phyloP scores from a whole-genome alignment of 257 asterid genomes.

The Solanum dulcamara region DNA sequence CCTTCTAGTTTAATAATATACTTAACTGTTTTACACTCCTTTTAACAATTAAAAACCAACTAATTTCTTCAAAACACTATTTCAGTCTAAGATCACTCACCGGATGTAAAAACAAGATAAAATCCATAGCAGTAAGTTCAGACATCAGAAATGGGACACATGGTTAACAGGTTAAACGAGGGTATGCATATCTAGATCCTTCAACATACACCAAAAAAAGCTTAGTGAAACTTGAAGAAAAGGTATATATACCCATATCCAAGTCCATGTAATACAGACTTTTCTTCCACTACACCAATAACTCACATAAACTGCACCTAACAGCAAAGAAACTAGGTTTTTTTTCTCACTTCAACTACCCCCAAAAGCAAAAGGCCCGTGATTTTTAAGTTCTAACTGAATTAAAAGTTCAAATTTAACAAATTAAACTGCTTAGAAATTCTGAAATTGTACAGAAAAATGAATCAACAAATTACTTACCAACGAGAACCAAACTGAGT shows the following conservation, averaged over 20 bases:
- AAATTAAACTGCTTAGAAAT: not conserved
- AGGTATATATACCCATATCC: not conserved
- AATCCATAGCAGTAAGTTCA: not conserved
- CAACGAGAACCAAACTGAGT: slow-evolving; percentile 76
- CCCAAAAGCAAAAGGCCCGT: not conserved
- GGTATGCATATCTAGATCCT: not conserved
- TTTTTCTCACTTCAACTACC: not conserved
- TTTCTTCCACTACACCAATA: not conserved
- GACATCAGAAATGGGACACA: not conserved
- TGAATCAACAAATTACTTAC: slow-evolving; percentile 29
- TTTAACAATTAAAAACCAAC: not conserved
- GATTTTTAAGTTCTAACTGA: not conserved
- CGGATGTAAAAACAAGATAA: not conserved
- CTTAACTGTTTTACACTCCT: not conserved
- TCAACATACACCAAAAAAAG: not conserved
- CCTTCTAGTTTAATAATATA: not conserved
- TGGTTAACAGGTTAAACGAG: not conserved
- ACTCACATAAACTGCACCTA: not conserved
- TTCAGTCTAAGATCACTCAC: not conserved
- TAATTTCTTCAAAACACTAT: not conserved
- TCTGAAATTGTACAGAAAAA: not conserved
- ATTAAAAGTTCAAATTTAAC: not conserved
- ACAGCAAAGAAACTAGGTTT: not conserved
- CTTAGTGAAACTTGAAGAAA: not conserved
- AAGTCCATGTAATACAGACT: not conserved